Evolutionary conservation across 2,329 filamentous ascomycete genomes (phyloP).

Genomic region (Aschersonia sp.): DNA sequence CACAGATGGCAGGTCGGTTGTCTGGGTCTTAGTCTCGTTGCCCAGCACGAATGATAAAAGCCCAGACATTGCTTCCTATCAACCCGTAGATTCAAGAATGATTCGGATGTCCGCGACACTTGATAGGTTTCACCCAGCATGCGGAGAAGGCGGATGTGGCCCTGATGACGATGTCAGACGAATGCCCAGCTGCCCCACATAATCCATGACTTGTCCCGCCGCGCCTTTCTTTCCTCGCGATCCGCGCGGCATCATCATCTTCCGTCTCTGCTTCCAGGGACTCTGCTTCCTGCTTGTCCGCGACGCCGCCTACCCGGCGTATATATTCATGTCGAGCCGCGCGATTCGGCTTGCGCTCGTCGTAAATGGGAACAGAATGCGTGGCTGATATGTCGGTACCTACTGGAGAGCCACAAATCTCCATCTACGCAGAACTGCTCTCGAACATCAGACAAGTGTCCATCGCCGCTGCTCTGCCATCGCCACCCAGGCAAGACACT

Average conservation of each 20-base stretch:
- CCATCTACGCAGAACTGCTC: slow-evolving; percentile 50
- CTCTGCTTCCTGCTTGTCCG: too few relatives aligned
- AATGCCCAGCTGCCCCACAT: too few relatives aligned
- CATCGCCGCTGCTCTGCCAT: slow-evolving; percentile 35
- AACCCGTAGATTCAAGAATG: background rate
- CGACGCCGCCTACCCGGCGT: too few relatives aligned
- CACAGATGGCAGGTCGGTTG: slow-evolving; percentile 50
- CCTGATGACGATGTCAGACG: too few relatives aligned
- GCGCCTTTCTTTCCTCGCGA: too few relatives aligned
- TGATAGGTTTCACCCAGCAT: too few relatives aligned
- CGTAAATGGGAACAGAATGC: background rate
- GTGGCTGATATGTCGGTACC: background rate
- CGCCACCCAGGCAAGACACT: slow-evolving; percentile 26
- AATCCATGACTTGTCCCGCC: too few relatives aligned
- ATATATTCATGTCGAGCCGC: too few relatives aligned
- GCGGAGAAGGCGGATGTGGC: too few relatives aligned
- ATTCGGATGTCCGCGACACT: too few relatives aligned
- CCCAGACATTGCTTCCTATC: slow-evolving; percentile 13
- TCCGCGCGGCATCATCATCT: too few relatives aligned
- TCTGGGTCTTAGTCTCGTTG: slow-evolving; percentile 12
- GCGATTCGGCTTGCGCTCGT: background rate
- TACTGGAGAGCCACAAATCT: slow-evolving; percentile 7
- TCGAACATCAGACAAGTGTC: slow-evolving; percentile 51
- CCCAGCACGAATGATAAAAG: slow-evolving; percentile 19
- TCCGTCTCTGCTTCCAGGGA: too few relatives aligned